Percentiles rank a stretch among this genome's conserved stretches.
phyloP scores from a whole-genome alignment of 306 rosid species.

The Mimosa bimucronata region DNA sequence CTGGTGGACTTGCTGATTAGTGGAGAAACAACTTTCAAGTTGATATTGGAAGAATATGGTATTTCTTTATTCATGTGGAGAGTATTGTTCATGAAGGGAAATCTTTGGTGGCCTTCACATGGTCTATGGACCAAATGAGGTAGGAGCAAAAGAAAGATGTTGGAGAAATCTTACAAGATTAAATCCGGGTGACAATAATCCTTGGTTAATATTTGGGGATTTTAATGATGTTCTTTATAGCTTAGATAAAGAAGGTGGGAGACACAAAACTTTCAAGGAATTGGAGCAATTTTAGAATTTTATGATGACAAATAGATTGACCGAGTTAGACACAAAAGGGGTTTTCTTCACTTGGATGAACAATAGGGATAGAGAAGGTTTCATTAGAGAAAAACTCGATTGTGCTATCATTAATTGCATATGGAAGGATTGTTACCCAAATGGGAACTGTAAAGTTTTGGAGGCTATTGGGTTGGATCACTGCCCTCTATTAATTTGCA shows the following conservation, averaged over 20 bases:
- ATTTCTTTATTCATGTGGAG: too few relatives aligned
- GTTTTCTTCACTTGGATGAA: background rate
- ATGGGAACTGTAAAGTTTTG: too few relatives aligned
- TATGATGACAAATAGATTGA: too few relatives aligned
- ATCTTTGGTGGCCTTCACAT: background rate
- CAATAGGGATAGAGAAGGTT: background rate
- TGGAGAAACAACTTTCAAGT: too few relatives aligned
- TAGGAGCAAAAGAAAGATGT: background rate
- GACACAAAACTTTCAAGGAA: background rate
- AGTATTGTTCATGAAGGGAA: background rate
- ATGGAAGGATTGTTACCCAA: too few relatives aligned
- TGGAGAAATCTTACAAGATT: background rate
- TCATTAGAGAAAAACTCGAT: too few relatives aligned
- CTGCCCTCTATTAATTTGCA: background rate
- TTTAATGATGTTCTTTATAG: background rate
- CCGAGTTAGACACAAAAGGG: background rate
- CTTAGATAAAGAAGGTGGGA: background rate
- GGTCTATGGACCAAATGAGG: background rate
- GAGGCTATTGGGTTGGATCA: background rate
- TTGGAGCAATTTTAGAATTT: background rate
- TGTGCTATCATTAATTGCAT: background rate
- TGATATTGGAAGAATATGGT: too few relatives aligned
- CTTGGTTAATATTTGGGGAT: background rate
- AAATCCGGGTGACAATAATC: background rate
- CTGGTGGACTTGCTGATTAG: too few relatives aligned